Percentiles rank a stretch among this genome's conserved stretches.
Evolutionary conservation across 1,284 basidiomycete species (phyloP).

Genomic region (Ustilago curta): DNA sequence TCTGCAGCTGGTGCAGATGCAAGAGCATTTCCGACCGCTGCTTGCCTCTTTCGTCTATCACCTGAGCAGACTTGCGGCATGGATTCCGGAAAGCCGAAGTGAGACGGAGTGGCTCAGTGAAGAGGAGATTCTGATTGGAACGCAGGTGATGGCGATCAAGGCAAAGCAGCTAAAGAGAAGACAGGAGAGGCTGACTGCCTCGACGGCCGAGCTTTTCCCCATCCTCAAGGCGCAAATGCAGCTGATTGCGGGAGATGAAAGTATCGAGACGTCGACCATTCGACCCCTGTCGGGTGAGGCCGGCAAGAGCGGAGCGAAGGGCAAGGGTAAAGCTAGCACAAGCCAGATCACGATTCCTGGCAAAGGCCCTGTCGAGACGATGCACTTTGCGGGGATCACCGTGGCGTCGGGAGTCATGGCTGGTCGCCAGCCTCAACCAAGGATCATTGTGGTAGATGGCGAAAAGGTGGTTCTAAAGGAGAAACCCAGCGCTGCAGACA

Average conservation of each 20-base stretch:
- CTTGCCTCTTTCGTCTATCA: slow-evolving; percentile 31
- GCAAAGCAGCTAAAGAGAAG: slow-evolving; percentile 30
- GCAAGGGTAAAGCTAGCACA: not conserved
- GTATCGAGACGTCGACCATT: slow-evolving; percentile 20
- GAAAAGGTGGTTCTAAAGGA: slow-evolving; percentile 21
- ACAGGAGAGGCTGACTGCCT: slow-evolving; percentile 32
- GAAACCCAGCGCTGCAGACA: not conserved
- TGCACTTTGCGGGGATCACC: slow-evolving; percentile 22
- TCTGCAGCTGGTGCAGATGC: slow-evolving; percentile 14
- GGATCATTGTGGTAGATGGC: slow-evolving; percentile 21
- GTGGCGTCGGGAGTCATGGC: not conserved
- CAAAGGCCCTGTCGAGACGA: not conserved
- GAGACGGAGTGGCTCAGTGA: slow-evolving; percentile 41
- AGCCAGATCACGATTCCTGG: not conserved
- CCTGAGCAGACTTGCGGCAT: slow-evolving; percentile 34
- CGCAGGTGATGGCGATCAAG: slow-evolving; percentile 36
- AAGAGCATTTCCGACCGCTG: slow-evolving; percentile 23
- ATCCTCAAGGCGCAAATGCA: slow-evolving; percentile 27
- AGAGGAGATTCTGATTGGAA: slow-evolving; percentile 41
- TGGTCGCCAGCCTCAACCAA: not conserved
- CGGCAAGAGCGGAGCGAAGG: not conserved
- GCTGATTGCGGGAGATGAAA: slow-evolving; percentile 22
- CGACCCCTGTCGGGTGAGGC: not conserved
- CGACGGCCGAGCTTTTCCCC: slow-evolving; percentile 34
- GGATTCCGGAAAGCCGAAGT: slow-evolving; percentile 38